Percentiles rank a stretch among this genome's conserved stretches.
These are phyloP conservation scores for Eucalyptus sp. DNA, from an alignment of 345 rosid species.

Conservation along the genomic window DNA sequence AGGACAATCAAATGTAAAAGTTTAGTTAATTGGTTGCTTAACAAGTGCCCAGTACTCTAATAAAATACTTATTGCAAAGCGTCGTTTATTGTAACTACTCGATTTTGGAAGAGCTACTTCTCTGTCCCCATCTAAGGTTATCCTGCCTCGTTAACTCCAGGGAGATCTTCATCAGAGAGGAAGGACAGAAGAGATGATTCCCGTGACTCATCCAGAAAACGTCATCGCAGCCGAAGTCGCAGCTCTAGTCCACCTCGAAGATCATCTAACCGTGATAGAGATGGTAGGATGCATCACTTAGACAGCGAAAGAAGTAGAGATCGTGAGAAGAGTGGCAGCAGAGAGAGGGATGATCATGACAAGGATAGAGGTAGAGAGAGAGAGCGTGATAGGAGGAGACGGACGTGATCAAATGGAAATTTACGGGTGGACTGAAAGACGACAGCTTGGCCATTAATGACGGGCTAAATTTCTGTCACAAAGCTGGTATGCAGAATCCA, in stretches of 20 bases:
- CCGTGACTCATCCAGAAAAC: constrained; percentile 65
- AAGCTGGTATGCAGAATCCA: neutral
- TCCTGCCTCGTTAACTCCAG: constrained; percentile 14
- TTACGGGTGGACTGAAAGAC: neutral
- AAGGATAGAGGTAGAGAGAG: constrained; percentile 58
- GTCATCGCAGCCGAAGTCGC: constrained; percentile 54
- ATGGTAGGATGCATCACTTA: constrained; percentile 18
- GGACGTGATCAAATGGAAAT: constrained; percentile 11
- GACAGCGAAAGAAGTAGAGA: constrained; percentile 45
- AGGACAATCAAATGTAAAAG: neutral
- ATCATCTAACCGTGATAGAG: constrained; percentile 44
- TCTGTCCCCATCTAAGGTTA: neutral
- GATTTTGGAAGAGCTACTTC: neutral
- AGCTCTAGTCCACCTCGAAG: constrained; percentile 71
- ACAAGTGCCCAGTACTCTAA: neutral
- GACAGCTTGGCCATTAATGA: neutral
- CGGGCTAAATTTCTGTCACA: neutral
- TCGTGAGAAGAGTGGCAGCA: constrained; percentile 73
- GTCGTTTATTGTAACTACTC: neutral
- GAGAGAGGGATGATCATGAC: constrained; percentile 53
- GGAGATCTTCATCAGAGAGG: constrained; percentile 37
- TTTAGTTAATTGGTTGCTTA: neutral
- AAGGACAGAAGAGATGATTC: constrained; percentile 54
- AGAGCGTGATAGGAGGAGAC: constrained; percentile 68
- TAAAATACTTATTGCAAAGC: neutral